These are phyloP conservation scores for Tylopilus plumbeoviolaceoides DNA, from an alignment of 768 basidiomycete genomes.

Conservation along the genomic window DNA sequence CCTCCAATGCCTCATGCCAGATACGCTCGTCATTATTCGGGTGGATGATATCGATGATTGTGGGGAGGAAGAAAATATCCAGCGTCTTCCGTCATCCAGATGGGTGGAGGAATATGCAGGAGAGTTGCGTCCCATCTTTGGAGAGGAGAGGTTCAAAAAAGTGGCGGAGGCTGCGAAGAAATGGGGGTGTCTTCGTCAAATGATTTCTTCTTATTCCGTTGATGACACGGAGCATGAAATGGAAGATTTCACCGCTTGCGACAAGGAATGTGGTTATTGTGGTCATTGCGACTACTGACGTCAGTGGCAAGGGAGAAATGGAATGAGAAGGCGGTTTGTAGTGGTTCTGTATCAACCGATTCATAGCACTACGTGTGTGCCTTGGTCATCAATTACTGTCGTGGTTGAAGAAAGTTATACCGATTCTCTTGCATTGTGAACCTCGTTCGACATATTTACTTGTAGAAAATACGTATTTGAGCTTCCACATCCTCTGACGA, in stretches of 20 bases:
- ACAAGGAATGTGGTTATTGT: slow-evolving; percentile 8
- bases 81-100: slow-evolving; percentile 1
- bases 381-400: no score
- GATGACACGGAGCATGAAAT: background rate
- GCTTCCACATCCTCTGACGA: slow-evolving; percentile 70
- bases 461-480: slow-evolving; percentile 63
- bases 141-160: background rate
- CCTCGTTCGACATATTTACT: slow-evolving; percentile 9
- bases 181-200: background rate
- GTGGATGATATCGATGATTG: background rate
- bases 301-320: no score
- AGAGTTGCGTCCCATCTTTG: background rate
- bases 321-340: background rate
- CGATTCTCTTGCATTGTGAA: background rate
- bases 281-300: background rate
- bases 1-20: slow-evolving; percentile 2
- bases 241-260: slow-evolving; percentile 8
- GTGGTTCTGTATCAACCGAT: background rate
- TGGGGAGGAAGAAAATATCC: slow-evolving; percentile 1
- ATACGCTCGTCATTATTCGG: slow-evolving; percentile 7
- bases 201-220: background rate
- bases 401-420: no score
- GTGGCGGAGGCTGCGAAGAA: background rate
- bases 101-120: slow-evolving; percentile 1
- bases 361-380: no score